Evolutionary conservation across 2,329 filamentous ascomycete genomes (phyloP).

Genomic region (Dothidotthia symphoricarpi): DNA sequence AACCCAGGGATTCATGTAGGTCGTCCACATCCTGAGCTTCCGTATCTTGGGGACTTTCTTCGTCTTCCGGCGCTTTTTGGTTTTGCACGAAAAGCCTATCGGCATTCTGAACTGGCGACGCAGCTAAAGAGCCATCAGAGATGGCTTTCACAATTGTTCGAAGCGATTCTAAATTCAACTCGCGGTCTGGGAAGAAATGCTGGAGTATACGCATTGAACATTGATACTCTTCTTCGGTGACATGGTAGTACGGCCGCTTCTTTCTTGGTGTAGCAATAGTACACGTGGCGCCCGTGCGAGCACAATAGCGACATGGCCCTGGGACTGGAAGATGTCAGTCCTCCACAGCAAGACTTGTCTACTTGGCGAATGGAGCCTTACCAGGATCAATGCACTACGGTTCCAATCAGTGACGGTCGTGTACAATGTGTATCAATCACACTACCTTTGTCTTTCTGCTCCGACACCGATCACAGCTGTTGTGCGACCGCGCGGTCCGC

Average conservation of each 20-base stretch:
- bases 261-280: constrained; percentile 38
- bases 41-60: constrained; percentile 23
- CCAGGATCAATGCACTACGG: constrained; percentile 41
- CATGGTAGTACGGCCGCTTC: constrained; percentile 42
- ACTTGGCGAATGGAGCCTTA: constrained; percentile 16
- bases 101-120: constrained; percentile 23
- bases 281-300: constrained; percentile 37
- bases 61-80: constrained; percentile 25
- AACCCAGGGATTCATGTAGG: constrained; percentile 39
- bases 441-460: constrained; percentile 41
- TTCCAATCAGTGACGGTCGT: constrained; percentile 25
- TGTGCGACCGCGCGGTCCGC: constrained; percentile 38
- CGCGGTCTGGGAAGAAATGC: constrained; percentile 38
- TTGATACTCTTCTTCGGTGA: constrained; percentile 42
- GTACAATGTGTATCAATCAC: constrained; percentile 1
- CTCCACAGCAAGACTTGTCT: neutral
- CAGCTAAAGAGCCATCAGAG: constrained; percentile 30
- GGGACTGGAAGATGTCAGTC: constrained; percentile 34
- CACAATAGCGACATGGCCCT: constrained; percentile 41
- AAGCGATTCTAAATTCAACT: constrained; percentile 36
- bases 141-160: constrained; percentile 36
- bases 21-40: constrained; percentile 34
- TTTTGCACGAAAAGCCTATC: constrained; percentile 23
- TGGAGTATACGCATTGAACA: constrained; percentile 40
- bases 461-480: constrained; percentile 40